These are phyloP conservation scores for Teratosphaeria viscida DNA, from an alignment of 2,329 filamentous ascomycete species.

Conservation along the genomic window DNA sequence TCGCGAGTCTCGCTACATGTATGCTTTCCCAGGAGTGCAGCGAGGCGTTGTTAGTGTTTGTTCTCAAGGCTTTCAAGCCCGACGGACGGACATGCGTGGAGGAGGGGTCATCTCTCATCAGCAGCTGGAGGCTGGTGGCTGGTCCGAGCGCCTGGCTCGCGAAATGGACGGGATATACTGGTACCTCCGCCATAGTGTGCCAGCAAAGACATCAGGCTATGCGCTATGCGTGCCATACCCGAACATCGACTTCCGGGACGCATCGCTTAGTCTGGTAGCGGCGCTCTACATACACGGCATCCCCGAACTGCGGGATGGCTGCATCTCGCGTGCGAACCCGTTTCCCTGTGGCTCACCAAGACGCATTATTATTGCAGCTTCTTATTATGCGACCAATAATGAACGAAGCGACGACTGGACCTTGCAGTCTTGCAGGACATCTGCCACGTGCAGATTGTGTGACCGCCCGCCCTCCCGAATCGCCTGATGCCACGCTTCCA, in stretches of 20 bases:
- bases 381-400: neutral
- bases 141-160: neutral
- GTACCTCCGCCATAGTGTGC: neutral
- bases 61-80: neutral
- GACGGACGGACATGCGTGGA: neutral
- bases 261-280: neutral
- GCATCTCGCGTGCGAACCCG: slow-evolving; percentile 3
- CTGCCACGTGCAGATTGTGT: neutral
- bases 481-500: neutral
- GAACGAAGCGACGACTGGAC: neutral
- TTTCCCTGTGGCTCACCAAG: neutral
- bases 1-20: neutral
- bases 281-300: slow-evolving; percentile 1
- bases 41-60: neutral
- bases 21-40: neutral
- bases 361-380: neutral
- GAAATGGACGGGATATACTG: too few species aligned
- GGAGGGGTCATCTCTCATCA: neutral
- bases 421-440: neutral
- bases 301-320: neutral
- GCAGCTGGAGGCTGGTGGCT: neutral
- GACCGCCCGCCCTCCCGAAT: neutral
- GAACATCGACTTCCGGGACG: neutral
- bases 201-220: neutral
- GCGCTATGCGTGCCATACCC: neutral